Conservation (phyloP, 2,329 filamentous ascomycete genomes). For the Hymenoscyphus fructigenus region DNA sequence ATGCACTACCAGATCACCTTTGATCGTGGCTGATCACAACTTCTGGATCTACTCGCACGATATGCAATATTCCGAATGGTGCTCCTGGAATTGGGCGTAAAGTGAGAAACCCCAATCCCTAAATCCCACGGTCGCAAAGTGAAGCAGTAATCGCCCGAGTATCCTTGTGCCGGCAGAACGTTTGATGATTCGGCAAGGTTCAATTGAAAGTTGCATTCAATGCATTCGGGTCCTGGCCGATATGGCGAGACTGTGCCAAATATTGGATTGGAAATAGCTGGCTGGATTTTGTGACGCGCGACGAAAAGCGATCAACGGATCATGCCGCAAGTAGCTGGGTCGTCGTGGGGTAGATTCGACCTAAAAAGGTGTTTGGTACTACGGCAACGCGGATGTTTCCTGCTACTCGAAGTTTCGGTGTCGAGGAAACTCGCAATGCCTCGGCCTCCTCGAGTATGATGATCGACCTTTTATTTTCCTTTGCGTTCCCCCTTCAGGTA, state of each 20-base stretch:
- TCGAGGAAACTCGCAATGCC: constrained; percentile 4
- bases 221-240: constrained; percentile 15
- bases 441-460: neutral
- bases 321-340: neutral
- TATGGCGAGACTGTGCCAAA: neutral
- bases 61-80: constrained; percentile 19
- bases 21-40: constrained; percentile 10
- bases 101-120: constrained; percentile 6
- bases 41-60: constrained; percentile 13
- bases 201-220: constrained; percentile 16
- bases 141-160: constrained; percentile 26
- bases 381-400: neutral
- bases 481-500: constrained; percentile 10
- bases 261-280: neutral
- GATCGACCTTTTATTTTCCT: constrained; percentile 9
- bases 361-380: neutral
- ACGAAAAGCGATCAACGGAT: constrained; percentile 4
- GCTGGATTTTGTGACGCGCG: constrained; percentile 5
- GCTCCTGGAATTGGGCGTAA: neutral
- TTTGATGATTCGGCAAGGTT: constrained; percentile 25
- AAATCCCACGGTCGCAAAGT: constrained; percentile 18
- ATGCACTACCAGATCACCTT: constrained; percentile 3
- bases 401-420: neutral
- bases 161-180: constrained; percentile 26
- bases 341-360: constrained; percentile 1